Evolutionary conservation across 1,284 basidiomycete species (phyloP).

Genomic region (Malassezia sp.): DNA sequence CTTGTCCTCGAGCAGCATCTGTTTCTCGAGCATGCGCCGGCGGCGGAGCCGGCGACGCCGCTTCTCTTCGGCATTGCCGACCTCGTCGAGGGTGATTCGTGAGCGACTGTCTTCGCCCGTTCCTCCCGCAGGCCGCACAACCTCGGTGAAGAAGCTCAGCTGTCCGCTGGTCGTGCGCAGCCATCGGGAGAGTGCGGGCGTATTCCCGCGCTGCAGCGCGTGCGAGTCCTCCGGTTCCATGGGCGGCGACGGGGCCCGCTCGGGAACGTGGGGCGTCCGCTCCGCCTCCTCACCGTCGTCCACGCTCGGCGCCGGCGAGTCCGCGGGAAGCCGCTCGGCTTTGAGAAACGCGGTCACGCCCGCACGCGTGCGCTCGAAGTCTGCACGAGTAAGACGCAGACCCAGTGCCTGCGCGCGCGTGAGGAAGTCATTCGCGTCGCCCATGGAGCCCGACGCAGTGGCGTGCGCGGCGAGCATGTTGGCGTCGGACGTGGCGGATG

Average conservation of each 20-base stretch:
- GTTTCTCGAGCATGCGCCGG: slow-evolving; percentile 25
- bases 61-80: slow-evolving; percentile 28
- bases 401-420: slow-evolving; percentile 42
- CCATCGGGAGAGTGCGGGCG: slow-evolving; percentile 12
- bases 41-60: slow-evolving; percentile 18
- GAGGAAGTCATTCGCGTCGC: slow-evolving; percentile 35
- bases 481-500: no score
- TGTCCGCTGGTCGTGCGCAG: slow-evolving; percentile 22
- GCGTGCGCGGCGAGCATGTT: no score
- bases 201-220: background rate
- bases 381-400: slow-evolving; percentile 35
- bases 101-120: slow-evolving; percentile 6
- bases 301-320: background rate
- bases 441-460: no score
- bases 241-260: background rate
- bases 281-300: slow-evolving; percentile 1
- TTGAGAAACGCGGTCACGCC: slow-evolving; percentile 42
- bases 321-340: slow-evolving; percentile 25
- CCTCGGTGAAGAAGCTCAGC: slow-evolving; percentile 30
- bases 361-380: slow-evolving; percentile 39
- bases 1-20: slow-evolving; percentile 15
- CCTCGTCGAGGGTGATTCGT: slow-evolving; percentile 26
- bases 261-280: background rate
- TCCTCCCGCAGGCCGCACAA: slow-evolving; percentile 15
- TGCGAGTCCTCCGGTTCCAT: no score